These are phyloP conservation scores for Umbelopsis vinacea DNA, from an alignment of 192 early-diverging fungal genomes.

Conservation along the genomic window DNA sequence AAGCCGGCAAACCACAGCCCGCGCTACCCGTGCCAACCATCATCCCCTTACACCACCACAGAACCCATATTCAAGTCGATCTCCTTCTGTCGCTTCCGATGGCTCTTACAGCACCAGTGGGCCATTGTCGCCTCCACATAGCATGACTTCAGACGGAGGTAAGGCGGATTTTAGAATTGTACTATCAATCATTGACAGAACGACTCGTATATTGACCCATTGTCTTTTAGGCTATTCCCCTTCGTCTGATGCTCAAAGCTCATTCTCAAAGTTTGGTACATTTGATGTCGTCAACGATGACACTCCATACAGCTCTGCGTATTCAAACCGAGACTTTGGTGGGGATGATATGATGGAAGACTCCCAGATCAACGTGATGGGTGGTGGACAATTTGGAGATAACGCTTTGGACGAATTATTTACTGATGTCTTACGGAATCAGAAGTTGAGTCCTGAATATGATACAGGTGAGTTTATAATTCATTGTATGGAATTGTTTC, in stretches of 20 bases:
- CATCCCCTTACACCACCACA: constrained; percentile 18
- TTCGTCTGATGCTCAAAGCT: not conserved
- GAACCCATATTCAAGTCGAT: constrained; percentile 13
- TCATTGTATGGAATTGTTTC: no score
- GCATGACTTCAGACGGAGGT: constrained; percentile 17
- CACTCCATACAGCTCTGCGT: constrained; percentile 4
- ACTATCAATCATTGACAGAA: not conserved
- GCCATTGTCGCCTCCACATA: constrained; percentile 13
- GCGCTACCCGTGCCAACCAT: constrained; percentile 12
- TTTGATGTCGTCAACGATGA: constrained; percentile 1
- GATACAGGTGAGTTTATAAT: not conserved
- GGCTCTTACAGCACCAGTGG: constrained; percentile 18
- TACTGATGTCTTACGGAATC: constrained; percentile 16
- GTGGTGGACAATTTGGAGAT: constrained; percentile 16
- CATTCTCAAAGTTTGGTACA: constrained; percentile 4
- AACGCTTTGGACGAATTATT: constrained; percentile 15
- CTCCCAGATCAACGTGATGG: constrained; percentile 13
- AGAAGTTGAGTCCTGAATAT: constrained; percentile 15
- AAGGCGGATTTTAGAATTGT: not conserved
- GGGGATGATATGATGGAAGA: constrained; percentile 20
- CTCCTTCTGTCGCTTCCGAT: constrained; percentile 7
- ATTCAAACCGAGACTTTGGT: constrained; percentile 9
- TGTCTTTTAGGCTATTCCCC: constrained; percentile 3
- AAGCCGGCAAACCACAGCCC: not conserved
- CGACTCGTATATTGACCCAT: not conserved